Evolutionary conservation across 768 basidiomycete species (phyloP).

Genomic region (Boletus edulis): DNA sequence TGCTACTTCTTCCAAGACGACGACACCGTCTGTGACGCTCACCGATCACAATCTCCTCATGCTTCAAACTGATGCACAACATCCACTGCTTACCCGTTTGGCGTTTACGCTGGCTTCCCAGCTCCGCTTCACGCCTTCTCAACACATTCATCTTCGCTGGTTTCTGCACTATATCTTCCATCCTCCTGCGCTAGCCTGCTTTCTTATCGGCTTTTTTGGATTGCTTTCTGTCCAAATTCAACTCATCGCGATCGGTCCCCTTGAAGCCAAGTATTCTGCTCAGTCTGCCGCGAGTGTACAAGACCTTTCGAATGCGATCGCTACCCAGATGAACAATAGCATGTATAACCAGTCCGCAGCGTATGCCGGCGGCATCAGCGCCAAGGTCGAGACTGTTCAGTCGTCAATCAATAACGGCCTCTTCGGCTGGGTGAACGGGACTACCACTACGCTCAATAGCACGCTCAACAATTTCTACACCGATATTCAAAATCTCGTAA

Average conservation of each 20-base stretch:
- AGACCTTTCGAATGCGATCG: constrained; percentile 70
- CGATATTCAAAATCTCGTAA: constrained; percentile 79
- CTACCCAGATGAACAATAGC: constrained; percentile 72
- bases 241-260: constrained; percentile 70
- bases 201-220: constrained; percentile 92
- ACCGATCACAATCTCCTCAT: constrained; percentile 78
- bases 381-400: constrained; percentile 67
- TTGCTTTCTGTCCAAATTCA: constrained; percentile 86
- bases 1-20: constrained; percentile 18
- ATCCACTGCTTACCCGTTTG: constrained; percentile 72
- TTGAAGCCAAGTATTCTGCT: constrained; percentile 65
- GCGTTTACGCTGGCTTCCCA: constrained; percentile 49
- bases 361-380: constrained; percentile 80
- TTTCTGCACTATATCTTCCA: constrained; percentile 91
- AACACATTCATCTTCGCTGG: constrained; percentile 78
- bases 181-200: constrained; percentile 84
- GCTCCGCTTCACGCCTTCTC: constrained; percentile 55
- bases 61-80: constrained; percentile 62
- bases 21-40: constrained; percentile 54
- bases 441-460: constrained; percentile 82
- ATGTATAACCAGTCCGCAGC: constrained; percentile 78
- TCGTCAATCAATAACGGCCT: constrained; percentile 78
- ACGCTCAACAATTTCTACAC: constrained; percentile 86
- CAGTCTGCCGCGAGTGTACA: constrained; percentile 58
- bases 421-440: constrained; percentile 94